Evolutionary conservation across 371 early-diverging fungal species (phyloP).

Genomic region (Conidiobolus coronatus): DNA sequence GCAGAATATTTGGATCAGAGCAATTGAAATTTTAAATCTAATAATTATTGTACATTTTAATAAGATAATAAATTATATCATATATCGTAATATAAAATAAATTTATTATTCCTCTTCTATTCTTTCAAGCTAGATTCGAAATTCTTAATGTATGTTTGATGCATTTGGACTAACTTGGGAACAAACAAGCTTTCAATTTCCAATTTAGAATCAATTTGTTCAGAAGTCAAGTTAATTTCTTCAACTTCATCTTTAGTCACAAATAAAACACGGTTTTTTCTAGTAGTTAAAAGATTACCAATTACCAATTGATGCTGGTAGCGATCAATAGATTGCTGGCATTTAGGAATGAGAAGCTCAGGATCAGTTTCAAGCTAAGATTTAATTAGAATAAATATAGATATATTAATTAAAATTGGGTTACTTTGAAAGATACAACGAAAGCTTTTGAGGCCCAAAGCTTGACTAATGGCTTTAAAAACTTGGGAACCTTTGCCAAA

Average conservation of each 20-base stretch:
- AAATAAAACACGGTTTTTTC: conserved; percentile 65
- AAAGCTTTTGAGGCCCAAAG: conserved; percentile 72
- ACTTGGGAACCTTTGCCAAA: conserved; percentile 92
- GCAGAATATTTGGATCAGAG: no score
- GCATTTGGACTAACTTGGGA: conserved; percentile 42
- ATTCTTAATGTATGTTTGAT: conserved; percentile 24
- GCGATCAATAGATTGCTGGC: conserved; percentile 45
- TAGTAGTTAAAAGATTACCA: conserved; percentile 72
- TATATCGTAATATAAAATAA: no score
- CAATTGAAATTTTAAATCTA: no score
- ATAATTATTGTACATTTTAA: no score
- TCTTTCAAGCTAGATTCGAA: no score
- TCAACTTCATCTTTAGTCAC: conserved; percentile 27
- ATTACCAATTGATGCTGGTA: conserved; percentile 96
- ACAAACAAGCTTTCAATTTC: conserved; percentile 81
- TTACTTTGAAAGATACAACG: conserved; percentile 87
- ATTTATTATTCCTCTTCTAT: no score
- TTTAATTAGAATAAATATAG: background rate
- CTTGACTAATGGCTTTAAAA: conserved; percentile 73
- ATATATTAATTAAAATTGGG: background rate
- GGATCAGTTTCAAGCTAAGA: conserved; percentile 85
- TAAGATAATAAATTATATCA: no score
- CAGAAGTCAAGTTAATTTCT: conserved; percentile 32
- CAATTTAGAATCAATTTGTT: conserved; percentile 18
- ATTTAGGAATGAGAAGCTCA: conserved; percentile 50